phyloP scores from a whole-genome alignment of 2,329 filamentous ascomycete species.

The Fusarium virguliforme region DNA sequence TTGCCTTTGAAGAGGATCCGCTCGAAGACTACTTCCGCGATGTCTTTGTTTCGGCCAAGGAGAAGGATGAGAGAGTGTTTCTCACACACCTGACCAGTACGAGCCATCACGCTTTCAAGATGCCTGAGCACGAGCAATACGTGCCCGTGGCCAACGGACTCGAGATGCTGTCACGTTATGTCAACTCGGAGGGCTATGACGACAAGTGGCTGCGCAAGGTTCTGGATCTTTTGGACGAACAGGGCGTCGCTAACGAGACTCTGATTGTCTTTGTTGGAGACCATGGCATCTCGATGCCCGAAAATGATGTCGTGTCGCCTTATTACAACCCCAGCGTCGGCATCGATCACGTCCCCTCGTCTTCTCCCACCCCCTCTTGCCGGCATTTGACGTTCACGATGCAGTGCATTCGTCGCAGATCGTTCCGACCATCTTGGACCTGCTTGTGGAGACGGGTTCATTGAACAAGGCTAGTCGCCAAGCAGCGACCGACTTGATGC shows the following conservation, averaged over 20 bases:
- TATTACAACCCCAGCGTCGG: constrained; percentile 55
- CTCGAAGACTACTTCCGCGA: constrained; percentile 56
- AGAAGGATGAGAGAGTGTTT: constrained; percentile 55
- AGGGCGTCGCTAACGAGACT: constrained; percentile 55
- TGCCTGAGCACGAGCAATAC: constrained; percentile 51
- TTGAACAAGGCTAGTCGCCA: constrained; percentile 42
- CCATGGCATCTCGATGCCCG: constrained; percentile 55
- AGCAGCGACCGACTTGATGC: constrained; percentile 46
- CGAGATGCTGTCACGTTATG: constrained; percentile 53
- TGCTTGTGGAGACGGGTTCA: constrained; percentile 53
- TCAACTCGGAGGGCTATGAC: constrained; percentile 54
- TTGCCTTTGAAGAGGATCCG: constrained; percentile 54
- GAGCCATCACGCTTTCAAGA: constrained; percentile 54
- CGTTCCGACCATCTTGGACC: constrained; percentile 54
- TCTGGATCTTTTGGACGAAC: constrained; percentile 52
- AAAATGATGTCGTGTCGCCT: constrained; percentile 51
- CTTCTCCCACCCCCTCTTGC: constrained; percentile 53
- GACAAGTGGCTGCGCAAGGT: constrained; percentile 54
- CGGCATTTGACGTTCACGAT: constrained; percentile 50
- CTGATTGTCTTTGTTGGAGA: constrained; percentile 55
- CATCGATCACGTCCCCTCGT: constrained; percentile 53
- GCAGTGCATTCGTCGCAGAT: constrained; percentile 53
- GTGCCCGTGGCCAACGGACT: constrained; percentile 48
- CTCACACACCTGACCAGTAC: constrained; percentile 57
- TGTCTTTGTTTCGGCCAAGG: constrained; percentile 51